Percentiles rank a stretch among this genome's conserved stretches.
phyloP scores from a whole-genome alignment of 257 asterid genomes.

The Ophiorrhiza pumila region DNA sequence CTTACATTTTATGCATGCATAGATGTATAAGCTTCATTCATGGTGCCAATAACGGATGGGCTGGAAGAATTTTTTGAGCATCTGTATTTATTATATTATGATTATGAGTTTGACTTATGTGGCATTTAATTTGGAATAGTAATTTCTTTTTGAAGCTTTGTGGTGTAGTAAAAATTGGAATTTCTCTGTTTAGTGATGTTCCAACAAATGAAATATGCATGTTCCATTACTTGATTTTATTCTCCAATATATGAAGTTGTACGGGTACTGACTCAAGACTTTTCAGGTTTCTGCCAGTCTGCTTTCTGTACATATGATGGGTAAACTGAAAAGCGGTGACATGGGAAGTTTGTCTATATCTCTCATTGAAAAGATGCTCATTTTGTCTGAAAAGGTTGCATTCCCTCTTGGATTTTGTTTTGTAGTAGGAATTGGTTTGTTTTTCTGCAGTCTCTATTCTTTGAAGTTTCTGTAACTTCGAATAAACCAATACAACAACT shows the following conservation, averaged over 20 bases:
- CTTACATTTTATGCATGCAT: no score
- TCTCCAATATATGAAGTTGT: neutral
- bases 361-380: constrained; percentile 47
- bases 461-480: neutral
- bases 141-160: neutral
- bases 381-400: constrained; percentile 65
- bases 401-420: constrained; percentile 8
- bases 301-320: constrained; percentile 65
- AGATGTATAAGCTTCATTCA: neutral
- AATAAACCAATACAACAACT: neutral
- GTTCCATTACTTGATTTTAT: neutral
- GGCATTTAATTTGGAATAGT: neutral
- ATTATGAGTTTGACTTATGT: neutral
- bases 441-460: neutral
- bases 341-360: constrained; percentile 72
- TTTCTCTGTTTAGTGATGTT: neutral
- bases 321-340: constrained; percentile 57
- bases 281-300: constrained; percentile 70
- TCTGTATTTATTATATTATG: neutral
- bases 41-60: neutral
- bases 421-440: neutral
- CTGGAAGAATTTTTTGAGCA: neutral
- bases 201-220: constrained; percentile 11
- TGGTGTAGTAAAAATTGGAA: neutral
- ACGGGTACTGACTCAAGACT: constrained; percentile 8